phyloP scores from a whole-genome alignment of 176 grass and related monocot species.

The Carex kokanica region DNA sequence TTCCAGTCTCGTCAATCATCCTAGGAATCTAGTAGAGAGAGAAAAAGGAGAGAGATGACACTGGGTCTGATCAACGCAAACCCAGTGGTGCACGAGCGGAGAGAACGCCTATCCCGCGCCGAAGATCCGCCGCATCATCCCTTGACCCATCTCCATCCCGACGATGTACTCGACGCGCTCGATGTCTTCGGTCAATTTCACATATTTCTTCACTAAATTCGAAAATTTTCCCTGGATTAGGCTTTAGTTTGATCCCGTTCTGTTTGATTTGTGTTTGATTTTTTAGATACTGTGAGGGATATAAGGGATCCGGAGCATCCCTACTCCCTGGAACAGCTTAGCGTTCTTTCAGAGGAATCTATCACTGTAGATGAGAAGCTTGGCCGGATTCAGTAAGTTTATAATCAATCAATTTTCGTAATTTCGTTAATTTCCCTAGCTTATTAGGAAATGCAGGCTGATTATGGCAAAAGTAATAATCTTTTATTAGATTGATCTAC shows the following conservation, averaged over 20 bases:
- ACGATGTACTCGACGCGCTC: slow-evolving; percentile 54
- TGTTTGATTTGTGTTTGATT: not conserved
- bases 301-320: slow-evolving; percentile 99
- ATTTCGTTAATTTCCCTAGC: not conserved
- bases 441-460: slow-evolving; percentile 1
- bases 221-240: not conserved
- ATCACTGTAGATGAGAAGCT: slow-evolving; percentile 86
- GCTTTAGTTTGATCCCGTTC: not conserved
- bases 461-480: not conserved
- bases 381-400: slow-evolving; percentile 74
- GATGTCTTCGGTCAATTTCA: slow-evolving; percentile 60
- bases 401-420: not conserved
- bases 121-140: slow-evolving; percentile 33
- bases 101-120: slow-evolving; percentile 44
- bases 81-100: slow-evolving; percentile 83
- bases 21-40: not conserved
- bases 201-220: not conserved
- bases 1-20: too few relatives aligned
- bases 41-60: slow-evolving; percentile 45
- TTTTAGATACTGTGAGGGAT: slow-evolving; percentile 77
- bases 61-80: slow-evolving; percentile 97
- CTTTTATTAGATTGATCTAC: not conserved
- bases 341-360: slow-evolving; percentile 89
- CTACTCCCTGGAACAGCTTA: slow-evolving; percentile 99
- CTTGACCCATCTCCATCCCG: slow-evolving; percentile 32